Evolutionary conservation across 345 rosid genomes (phyloP).

Genomic region (Gossypium raimondii): DNA sequence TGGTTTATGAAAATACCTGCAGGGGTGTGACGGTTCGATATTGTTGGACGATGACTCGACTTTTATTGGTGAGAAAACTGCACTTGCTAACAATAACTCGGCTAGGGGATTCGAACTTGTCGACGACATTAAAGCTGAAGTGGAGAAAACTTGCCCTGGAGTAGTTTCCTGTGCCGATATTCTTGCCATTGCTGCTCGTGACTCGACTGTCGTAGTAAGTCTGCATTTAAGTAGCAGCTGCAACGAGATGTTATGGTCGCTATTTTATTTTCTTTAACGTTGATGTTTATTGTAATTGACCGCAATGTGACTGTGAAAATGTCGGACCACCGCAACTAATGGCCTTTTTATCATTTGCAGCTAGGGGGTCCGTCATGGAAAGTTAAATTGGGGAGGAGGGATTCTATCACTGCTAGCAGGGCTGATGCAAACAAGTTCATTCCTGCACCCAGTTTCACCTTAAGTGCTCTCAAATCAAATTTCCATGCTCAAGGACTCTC

Average conservation of each 20-base stretch:
- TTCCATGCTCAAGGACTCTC: conserved; percentile 37
- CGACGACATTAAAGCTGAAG: conserved; percentile 35
- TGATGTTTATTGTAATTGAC: neutral
- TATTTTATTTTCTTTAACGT: neutral
- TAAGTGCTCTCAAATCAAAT: conserved; percentile 26
- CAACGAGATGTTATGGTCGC: neutral
- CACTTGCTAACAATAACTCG: conserved; percentile 37
- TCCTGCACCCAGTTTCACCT: conserved; percentile 31
- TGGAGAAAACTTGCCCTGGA: conserved; percentile 46
- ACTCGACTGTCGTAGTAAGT: conserved; percentile 39
- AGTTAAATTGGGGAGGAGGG: conserved; percentile 45
- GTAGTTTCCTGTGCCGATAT: conserved; percentile 55
- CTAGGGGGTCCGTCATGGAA: conserved; percentile 45
- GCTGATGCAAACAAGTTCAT: conserved; percentile 28
- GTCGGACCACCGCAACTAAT: neutral
- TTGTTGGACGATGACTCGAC: conserved; percentile 40
- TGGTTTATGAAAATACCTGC: neutral
- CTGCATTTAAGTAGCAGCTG: neutral
- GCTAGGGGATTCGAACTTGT: conserved; percentile 40
- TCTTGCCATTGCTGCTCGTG: conserved; percentile 44
- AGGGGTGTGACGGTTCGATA: conserved; percentile 62
- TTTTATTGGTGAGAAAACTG: conserved; percentile 49
- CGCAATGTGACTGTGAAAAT: neutral
- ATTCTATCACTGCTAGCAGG: conserved; percentile 38
- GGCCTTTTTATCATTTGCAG: conserved; percentile 19